These are phyloP conservation scores for Trypanosoma conorhini DNA, from an alignment of 208 protist genomes.

Conservation along the genomic window DNA sequence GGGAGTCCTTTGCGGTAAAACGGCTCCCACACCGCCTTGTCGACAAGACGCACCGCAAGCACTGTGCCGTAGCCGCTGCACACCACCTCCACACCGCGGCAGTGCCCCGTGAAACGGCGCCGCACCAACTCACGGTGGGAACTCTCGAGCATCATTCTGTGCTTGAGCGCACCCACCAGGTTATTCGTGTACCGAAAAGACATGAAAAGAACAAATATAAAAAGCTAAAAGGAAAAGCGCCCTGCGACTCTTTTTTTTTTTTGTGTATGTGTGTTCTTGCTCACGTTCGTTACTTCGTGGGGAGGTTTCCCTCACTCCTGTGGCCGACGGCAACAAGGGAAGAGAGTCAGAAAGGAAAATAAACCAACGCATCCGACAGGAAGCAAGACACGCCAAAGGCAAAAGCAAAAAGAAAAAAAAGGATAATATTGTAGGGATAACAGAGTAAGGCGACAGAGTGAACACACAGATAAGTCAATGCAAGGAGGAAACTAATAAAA, in stretches of 20 bases:
- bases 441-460: background rate
- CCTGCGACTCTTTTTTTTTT: background rate
- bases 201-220: constrained; percentile 81
- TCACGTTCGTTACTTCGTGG: no score
- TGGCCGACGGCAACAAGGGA: background rate
- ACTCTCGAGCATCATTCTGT: constrained; percentile 75
- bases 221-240: background rate
- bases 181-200: constrained; percentile 91
- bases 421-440: background rate
- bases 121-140: constrained; percentile 61
- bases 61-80: constrained; percentile 79
- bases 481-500: background rate
- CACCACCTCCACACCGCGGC: constrained; percentile 75
- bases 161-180: constrained; percentile 75
- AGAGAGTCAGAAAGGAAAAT: background rate
- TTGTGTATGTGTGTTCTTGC: no score
- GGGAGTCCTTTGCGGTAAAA: constrained; percentile 45
- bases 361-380: background rate
- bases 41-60: constrained; percentile 48
- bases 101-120: constrained; percentile 61
- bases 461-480: constrained; percentile 21
- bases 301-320: background rate
- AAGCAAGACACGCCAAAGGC: background rate
- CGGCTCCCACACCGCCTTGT: constrained; percentile 53
- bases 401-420: constrained; percentile 3